A percentile compares a stretch with the other conserved stretches of the same genome.
Evolutionary conservation across 768 basidiomycete species (phyloP).

Genomic region (Guyanaporus albipodus): DNA sequence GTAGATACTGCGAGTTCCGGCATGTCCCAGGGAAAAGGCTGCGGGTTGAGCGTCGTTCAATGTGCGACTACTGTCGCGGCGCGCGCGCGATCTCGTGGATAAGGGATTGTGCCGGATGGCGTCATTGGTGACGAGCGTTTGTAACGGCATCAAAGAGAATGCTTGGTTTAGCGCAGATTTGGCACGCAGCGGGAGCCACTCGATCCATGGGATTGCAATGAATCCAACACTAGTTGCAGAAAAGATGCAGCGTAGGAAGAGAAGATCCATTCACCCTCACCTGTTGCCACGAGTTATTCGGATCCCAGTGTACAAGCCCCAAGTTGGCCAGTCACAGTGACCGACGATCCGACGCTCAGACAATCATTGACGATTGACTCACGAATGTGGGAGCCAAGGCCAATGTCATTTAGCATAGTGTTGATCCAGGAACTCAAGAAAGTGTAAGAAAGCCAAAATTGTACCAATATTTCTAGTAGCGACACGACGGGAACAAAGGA

Average conservation of each 20-base stretch:
- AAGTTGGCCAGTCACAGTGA: no score
- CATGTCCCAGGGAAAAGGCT: conserved; percentile 14
- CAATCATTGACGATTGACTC: conserved; percentile 6
- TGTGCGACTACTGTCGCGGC: conserved; percentile 8
- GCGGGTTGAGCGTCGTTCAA: no score
- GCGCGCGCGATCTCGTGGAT: conserved; percentile 1
- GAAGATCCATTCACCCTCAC: no score
- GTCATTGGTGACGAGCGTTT: conserved; percentile 8
- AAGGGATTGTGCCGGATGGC: conserved; percentile 3
- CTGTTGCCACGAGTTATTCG: no score
- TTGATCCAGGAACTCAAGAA: conserved; percentile 17
- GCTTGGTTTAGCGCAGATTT: conserved; percentile 14
- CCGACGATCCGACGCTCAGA: neutral
- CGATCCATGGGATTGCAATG: conserved; percentile 9
- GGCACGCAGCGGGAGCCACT: conserved; percentile 4
- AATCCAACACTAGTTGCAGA: no score
- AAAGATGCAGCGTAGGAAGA: no score
- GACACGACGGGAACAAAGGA: no score
- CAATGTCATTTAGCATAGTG: conserved; percentile 5
- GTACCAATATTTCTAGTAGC: no score
- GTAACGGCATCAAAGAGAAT: conserved; percentile 11
- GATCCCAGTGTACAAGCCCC: no score
- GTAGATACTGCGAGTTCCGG: conserved; percentile 1
- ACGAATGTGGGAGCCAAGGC: conserved; percentile 4
- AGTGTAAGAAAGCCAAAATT: no score